phyloP scores from a whole-genome alignment of 176 grass and related monocot genomes.

The Lolium multiflorum region DNA sequence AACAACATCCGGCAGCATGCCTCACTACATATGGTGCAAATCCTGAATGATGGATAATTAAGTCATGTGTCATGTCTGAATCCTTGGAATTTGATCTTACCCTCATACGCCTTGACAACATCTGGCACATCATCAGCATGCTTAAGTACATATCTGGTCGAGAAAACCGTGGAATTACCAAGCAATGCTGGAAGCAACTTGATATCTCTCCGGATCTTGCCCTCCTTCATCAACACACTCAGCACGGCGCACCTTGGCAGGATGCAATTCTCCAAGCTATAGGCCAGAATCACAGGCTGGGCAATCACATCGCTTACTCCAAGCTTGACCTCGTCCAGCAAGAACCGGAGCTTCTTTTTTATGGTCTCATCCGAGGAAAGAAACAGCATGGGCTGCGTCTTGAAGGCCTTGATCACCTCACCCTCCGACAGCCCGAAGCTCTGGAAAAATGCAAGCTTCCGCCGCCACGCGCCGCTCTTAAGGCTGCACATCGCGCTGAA shows the following conservation, averaged over 20 bases:
- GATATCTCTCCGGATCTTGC: slow-evolving; percentile 34
- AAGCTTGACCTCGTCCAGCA: slow-evolving; percentile 42
- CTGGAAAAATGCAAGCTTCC: slow-evolving; percentile 44
- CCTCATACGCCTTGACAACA: slow-evolving; percentile 55
- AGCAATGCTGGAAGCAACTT: background rate
- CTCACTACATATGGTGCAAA: too few species aligned
- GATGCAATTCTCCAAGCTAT: slow-evolving; percentile 60
- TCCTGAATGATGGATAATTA: too few species aligned
- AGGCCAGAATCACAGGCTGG: background rate
- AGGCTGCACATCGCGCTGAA: background rate
- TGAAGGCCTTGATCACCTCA: slow-evolving; percentile 41
- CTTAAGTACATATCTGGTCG: background rate
- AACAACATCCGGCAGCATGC: too few species aligned
- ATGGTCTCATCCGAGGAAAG: slow-evolving; percentile 35
- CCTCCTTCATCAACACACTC: slow-evolving; percentile 48
- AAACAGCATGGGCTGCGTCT: slow-evolving; percentile 32
- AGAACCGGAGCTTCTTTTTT: slow-evolving; percentile 38
- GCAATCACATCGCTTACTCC: slow-evolving; percentile 16
- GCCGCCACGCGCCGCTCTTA: slow-evolving; percentile 39
- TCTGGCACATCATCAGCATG: slow-evolving; percentile 49
- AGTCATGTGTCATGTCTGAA: background rate
- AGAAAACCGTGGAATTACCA: background rate
- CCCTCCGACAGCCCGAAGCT: slow-evolving; percentile 48
- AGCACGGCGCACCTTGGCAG: slow-evolving; percentile 55
- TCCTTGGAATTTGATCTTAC: slow-evolving; percentile 61